Evolutionary conservation across 257 asterid genomes (phyloP).

Genomic region (Rhazya stricta): DNA sequence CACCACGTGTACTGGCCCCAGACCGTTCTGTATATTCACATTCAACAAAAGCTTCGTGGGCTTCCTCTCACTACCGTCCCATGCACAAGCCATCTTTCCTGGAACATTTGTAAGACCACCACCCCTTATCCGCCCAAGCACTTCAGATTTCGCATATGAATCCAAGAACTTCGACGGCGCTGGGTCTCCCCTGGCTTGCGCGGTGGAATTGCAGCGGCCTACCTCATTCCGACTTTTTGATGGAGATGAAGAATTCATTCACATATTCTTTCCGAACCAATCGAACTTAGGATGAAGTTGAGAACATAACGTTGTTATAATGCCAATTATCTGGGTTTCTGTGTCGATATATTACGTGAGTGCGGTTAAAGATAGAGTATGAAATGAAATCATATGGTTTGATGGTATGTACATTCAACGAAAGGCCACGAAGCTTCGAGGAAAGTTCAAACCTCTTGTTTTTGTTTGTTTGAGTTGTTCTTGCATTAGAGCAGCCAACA

Average conservation of each 20-base stretch:
- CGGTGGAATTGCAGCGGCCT: not conserved
- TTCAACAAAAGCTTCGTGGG: constrained; percentile 46
- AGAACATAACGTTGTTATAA: no score
- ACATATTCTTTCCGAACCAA: not conserved
- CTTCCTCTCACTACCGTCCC: constrained; percentile 19
- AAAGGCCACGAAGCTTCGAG: constrained; percentile 10
- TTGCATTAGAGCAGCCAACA: no score
- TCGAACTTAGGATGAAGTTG: no score
- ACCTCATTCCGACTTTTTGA: not conserved
- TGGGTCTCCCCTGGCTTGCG: not conserved
- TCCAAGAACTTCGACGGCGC: not conserved
- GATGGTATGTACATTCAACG: not conserved
- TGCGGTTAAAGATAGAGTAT: not conserved
- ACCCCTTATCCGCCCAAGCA: constrained; percentile 1
- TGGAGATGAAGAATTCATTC: constrained; percentile 12
- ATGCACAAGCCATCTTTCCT: not conserved
- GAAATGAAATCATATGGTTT: not conserved
- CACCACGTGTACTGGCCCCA: constrained; percentile 57
- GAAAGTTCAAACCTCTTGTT: not conserved
- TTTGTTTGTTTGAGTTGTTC: not conserved
- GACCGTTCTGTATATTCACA: constrained; percentile 44
- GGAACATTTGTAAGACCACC: not conserved
- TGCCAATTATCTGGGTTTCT: not conserved
- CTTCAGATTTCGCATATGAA: not conserved
- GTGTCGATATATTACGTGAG: not conserved